These are phyloP conservation scores for Eleusine coracana DNA, from an alignment of 176 grass and related monocot genomes.

Conservation along the genomic window DNA sequence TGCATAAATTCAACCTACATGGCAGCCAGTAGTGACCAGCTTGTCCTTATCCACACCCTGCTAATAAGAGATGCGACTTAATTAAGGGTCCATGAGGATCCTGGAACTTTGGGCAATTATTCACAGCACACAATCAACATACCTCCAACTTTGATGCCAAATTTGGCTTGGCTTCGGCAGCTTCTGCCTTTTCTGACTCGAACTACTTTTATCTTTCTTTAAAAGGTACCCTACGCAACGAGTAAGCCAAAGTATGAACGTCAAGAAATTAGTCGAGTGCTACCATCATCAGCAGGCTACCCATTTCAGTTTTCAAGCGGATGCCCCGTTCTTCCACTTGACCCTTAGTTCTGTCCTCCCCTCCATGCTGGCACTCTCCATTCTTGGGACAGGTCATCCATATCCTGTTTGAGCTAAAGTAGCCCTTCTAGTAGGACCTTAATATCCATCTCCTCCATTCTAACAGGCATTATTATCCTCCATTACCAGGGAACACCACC, in stretches of 20 bases:
- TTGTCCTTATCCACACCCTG: conserved; percentile 42
- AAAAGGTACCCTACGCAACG: background rate
- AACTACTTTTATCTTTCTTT: conserved; percentile 10
- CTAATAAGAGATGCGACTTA: conserved; percentile 33
- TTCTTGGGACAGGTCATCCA: background rate
- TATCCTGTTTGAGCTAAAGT: background rate
- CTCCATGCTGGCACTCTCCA: background rate
- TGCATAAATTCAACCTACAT: conserved; percentile 31
- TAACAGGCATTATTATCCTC: background rate
- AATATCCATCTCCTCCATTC: background rate
- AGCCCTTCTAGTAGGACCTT: background rate
- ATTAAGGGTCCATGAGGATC: conserved; percentile 30
- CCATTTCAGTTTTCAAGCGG: background rate
- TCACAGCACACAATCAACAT: conserved; percentile 18
- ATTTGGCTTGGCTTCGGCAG: conserved; percentile 28
- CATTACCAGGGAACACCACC: background rate
- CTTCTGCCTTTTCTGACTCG: conserved; percentile 12
- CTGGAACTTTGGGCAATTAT: background rate
- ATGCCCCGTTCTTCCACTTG: background rate
- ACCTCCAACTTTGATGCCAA: conserved; percentile 1
- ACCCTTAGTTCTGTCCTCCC: background rate
- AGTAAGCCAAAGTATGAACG: conserved; percentile 21
- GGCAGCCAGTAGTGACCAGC: conserved; percentile 12
- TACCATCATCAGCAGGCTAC: conserved; percentile 14
- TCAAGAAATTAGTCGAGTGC: conserved; percentile 1